Evolutionary conservation across 306 rosid species (phyloP).

Genomic region (Leucaena leucocephala): DNA sequence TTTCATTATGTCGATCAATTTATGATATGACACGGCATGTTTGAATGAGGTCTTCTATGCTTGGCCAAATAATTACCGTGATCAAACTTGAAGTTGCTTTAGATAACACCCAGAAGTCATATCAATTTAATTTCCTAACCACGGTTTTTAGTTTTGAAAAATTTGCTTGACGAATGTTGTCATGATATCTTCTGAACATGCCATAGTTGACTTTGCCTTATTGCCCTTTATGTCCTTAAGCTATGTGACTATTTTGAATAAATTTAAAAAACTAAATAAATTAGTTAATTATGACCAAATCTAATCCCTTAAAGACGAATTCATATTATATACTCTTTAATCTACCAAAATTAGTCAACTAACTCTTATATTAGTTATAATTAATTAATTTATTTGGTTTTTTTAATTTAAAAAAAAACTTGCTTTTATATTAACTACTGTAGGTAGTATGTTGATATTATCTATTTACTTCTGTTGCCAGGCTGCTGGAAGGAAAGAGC

Average conservation of each 20-base stretch:
- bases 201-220: neutral
- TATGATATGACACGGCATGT: too few species aligned
- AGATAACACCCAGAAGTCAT: neutral
- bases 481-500: conserved; percentile 55
- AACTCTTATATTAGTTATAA: too few species aligned
- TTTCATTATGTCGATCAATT: neutral
- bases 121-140: neutral
- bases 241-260: too few species aligned
- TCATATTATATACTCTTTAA: too few species aligned
- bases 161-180: neutral
- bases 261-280: too few species aligned
- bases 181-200: neutral
- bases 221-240: neutral
- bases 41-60: neutral
- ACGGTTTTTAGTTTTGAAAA: neutral
- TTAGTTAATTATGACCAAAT: too few species aligned
- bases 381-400: too few species aligned
- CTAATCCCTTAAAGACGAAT: too few species aligned
- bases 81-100: neutral
- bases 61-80: neutral
- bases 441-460: neutral
- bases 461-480: conserved; percentile 20
- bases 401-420: too few species aligned
- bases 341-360: too few species aligned
- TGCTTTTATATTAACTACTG: too few species aligned